Conservation (phyloP, 108 stramenopile species). For the Cyclotella atomus region DNA sequence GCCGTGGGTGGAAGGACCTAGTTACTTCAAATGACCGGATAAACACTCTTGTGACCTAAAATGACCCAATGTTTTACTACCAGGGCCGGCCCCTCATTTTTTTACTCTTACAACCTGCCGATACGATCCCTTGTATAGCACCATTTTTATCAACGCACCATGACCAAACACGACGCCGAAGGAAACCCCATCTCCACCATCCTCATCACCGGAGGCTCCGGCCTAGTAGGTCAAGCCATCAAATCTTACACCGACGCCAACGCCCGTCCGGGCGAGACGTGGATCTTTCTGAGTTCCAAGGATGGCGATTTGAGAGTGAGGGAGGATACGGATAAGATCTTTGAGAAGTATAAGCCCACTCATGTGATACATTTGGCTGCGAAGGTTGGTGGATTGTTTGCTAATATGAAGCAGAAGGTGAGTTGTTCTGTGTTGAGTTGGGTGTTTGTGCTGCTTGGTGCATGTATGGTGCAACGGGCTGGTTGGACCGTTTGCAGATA, state of each 20-base stretch:
- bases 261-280: constrained; percentile 61
- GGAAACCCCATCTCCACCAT: constrained; percentile 61
- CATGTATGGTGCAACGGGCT: too few species aligned
- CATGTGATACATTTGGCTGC: constrained; percentile 99
- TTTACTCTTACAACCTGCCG: background rate
- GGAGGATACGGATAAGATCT: constrained; percentile 86
- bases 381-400: constrained; percentile 97
- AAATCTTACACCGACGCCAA: constrained; percentile 70
- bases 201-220: constrained; percentile 97
- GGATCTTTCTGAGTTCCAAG: constrained; percentile 83
- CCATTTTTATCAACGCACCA: background rate
- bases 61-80: too few species aligned
- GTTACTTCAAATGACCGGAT: too few species aligned
- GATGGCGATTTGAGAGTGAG: constrained; percentile 89
- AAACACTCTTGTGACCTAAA: too few species aligned
- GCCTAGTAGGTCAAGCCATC: constrained; percentile 95
- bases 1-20: too few species aligned
- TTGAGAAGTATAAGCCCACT: constrained; percentile 94
- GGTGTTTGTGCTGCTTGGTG: background rate
- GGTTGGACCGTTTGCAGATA: too few species aligned
- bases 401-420: constrained; percentile 86
- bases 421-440: background rate
- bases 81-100: background rate
- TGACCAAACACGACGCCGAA: constrained; percentile 29
- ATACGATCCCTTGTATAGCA: background rate